These are phyloP conservation scores for Tetrapisispora namnaoensis DNA, from an alignment of 805 yeast genomes.

Conservation along the genomic window DNA sequence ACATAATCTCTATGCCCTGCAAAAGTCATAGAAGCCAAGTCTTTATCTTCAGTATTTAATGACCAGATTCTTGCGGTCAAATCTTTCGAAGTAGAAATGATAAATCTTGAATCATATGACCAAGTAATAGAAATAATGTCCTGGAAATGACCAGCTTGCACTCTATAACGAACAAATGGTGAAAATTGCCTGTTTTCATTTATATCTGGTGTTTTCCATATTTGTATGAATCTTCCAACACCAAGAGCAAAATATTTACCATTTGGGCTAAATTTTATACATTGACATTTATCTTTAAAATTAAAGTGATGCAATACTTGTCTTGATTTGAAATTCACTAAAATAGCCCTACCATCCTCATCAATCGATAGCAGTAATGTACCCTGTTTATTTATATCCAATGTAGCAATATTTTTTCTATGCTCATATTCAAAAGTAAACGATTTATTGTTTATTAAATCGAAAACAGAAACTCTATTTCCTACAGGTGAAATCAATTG, in stretches of 20 bases:
- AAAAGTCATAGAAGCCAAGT: conserved; percentile 66
- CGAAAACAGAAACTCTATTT: conserved; percentile 82
- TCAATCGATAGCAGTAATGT: conserved; percentile 77
- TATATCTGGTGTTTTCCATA: conserved; percentile 84
- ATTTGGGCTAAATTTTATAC: conserved; percentile 77
- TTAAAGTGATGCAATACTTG: conserved; percentile 90
- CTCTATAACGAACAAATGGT: conserved; percentile 84
- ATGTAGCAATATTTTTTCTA: conserved; percentile 65
- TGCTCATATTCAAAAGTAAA: conserved; percentile 91
- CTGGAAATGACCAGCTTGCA: conserved; percentile 86
- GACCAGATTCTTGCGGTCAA: conserved; percentile 82
- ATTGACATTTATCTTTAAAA: conserved; percentile 69
- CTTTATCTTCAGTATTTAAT: conserved; percentile 54
- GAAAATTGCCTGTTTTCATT: conserved; percentile 88
- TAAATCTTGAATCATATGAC: conserved; percentile 85
- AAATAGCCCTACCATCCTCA: conserved; percentile 84
- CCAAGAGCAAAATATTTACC: conserved; percentile 84
- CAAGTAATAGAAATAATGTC: conserved; percentile 72
- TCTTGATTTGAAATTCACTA: conserved; percentile 74
- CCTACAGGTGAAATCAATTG: conserved; percentile 87
- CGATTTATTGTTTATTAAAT: conserved; percentile 71
- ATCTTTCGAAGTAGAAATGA: conserved; percentile 81
- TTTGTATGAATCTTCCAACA: conserved; percentile 69
- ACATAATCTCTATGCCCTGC: conserved; percentile 92
- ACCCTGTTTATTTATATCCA: conserved; percentile 77